A percentile compares a stretch with the other conserved stretches of the same genome.
These are phyloP conservation scores for Chlorella sp. DNA, from an alignment of 139 green algal genomes.

Conservation along the genomic window DNA sequence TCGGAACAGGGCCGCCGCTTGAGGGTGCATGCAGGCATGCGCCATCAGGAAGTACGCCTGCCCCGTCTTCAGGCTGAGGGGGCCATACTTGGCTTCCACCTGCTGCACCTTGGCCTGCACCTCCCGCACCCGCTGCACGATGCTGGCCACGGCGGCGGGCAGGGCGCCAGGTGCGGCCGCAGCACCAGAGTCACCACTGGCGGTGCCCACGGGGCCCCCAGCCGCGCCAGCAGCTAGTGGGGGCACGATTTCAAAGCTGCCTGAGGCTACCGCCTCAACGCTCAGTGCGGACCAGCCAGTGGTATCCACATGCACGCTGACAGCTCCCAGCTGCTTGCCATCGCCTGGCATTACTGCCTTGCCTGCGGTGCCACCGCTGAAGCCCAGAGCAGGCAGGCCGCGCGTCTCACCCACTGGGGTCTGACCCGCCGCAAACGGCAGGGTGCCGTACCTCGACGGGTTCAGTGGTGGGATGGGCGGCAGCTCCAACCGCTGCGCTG, in stretches of 20 bases:
- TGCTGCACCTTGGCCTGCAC: slow-evolving; percentile 31
- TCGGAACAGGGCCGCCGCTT: background rate
- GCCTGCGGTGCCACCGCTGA: no score
- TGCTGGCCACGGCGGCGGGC: background rate
- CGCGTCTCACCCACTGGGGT: no score
- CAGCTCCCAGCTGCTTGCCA: no score
- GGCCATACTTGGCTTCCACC: slow-evolving; percentile 36
- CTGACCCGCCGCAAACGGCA: no score
- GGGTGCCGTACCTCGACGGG: no score
- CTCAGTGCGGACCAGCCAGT: background rate
- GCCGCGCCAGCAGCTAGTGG: background rate
- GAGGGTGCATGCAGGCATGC: slow-evolving; percentile 32
- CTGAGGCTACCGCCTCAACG: background rate
- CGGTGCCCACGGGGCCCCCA: no score
- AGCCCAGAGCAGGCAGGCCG: no score
- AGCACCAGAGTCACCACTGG: background rate
- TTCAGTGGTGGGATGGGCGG: background rate
- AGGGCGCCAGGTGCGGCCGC: background rate
- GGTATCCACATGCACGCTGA: no score
- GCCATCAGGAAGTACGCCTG: slow-evolving; percentile 39
- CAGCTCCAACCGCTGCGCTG: background rate
- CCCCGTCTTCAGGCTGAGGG: slow-evolving; percentile 22
- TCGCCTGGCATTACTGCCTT: no score
- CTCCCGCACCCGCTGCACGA: slow-evolving; percentile 22
- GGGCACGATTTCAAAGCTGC: background rate